phyloP scores from a whole-genome alignment of 805 yeast species.

The Danielozyma ontarioensis region DNA sequence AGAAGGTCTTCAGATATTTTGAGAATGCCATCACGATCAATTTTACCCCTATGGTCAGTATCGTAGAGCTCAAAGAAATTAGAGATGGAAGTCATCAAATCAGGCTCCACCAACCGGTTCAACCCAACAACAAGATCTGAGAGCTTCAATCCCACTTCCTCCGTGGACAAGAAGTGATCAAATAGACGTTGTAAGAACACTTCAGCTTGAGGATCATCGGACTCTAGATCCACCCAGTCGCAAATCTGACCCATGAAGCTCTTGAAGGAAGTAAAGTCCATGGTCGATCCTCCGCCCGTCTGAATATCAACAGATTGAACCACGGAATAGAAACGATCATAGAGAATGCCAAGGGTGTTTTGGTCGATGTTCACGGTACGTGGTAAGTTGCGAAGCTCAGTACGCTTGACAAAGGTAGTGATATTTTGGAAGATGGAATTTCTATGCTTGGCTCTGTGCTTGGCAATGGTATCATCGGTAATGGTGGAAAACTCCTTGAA shows the following conservation, averaged over 20 bases:
- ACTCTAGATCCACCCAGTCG: slow-evolving; percentile 56
- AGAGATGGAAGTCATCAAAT: slow-evolving; percentile 73
- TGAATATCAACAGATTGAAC: slow-evolving; percentile 60
- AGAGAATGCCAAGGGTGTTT: slow-evolving; percentile 62
- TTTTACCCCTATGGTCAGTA: slow-evolving; percentile 48
- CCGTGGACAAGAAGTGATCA: slow-evolving; percentile 61
- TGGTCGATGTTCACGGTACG: slow-evolving; percentile 56
- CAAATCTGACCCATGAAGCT: slow-evolving; percentile 74
- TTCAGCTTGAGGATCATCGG: slow-evolving; percentile 18
- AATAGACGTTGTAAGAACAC: slow-evolving; percentile 63
- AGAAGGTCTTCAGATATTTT: slow-evolving; percentile 84
- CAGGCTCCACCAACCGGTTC: slow-evolving; percentile 62
- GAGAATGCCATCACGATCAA: slow-evolving; percentile 75
- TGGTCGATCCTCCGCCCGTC: slow-evolving; percentile 49
- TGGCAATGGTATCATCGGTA: slow-evolving; percentile 67
- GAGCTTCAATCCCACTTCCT: slow-evolving; percentile 53
- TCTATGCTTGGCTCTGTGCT: slow-evolving; percentile 65
- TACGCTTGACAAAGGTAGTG: slow-evolving; percentile 84
- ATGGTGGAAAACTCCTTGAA: slow-evolving; percentile 84
- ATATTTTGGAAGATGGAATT: slow-evolving; percentile 79
- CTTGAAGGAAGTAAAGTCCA: slow-evolving; percentile 69
- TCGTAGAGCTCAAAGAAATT: slow-evolving; percentile 78
- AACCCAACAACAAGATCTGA: slow-evolving; percentile 71
- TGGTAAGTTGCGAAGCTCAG: slow-evolving; percentile 84
- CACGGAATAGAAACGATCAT: slow-evolving; percentile 79